A percentile compares a stretch with the other conserved stretches of the same genome.
Conservation (phyloP, 2,329 filamentous ascomycete genomes). For the Xylaria multiplex region DNA sequence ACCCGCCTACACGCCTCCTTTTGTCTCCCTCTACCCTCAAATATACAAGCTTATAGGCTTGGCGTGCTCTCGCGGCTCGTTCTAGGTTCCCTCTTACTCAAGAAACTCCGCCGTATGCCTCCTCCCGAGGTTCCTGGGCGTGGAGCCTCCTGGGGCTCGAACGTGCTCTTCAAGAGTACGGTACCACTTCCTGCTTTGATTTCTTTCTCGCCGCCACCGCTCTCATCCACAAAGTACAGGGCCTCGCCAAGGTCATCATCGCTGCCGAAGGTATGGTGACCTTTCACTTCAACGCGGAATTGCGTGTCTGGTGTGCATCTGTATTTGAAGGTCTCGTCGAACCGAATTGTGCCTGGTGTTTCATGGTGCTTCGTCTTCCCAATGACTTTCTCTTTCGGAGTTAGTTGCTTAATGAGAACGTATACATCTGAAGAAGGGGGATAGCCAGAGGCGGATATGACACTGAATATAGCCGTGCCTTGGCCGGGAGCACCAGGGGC, state of each 20-base stretch:
- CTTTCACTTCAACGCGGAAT: slow-evolving; percentile 87
- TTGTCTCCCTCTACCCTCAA: not conserved
- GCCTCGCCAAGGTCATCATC: slow-evolving; percentile 87
- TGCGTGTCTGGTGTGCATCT: slow-evolving; percentile 82
- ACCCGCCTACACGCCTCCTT: not conserved
- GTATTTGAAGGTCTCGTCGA: slow-evolving; percentile 82
- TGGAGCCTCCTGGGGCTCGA: slow-evolving; percentile 58
- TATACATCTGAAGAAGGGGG: slow-evolving; percentile 82
- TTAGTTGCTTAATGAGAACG: slow-evolving; percentile 74
- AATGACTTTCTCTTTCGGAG: slow-evolving; percentile 78
- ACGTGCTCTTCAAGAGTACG: slow-evolving; percentile 79
- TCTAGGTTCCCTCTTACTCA: slow-evolving; percentile 44
- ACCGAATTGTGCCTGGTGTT: slow-evolving; percentile 72
- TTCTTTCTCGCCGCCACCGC: slow-evolving; percentile 74
- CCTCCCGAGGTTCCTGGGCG: slow-evolving; percentile 38
- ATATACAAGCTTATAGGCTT: slow-evolving; percentile 27
- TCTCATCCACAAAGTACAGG: slow-evolving; percentile 92
- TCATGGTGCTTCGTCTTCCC: slow-evolving; percentile 95
- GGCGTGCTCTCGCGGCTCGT: slow-evolving; percentile 44
- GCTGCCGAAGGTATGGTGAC: slow-evolving; percentile 84
- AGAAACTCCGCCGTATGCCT: slow-evolving; percentile 44
- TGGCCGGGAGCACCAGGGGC: slow-evolving; percentile 68
- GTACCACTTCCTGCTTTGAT: slow-evolving; percentile 77
- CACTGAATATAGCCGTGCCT: slow-evolving; percentile 81
- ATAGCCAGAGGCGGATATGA: slow-evolving; percentile 82